Percentiles rank a stretch among this genome's conserved stretches.
Evolutionary conservation across 495 filamentous ascomycete genomes (phyloP).

Genomic region (Neurospora sp.): DNA sequence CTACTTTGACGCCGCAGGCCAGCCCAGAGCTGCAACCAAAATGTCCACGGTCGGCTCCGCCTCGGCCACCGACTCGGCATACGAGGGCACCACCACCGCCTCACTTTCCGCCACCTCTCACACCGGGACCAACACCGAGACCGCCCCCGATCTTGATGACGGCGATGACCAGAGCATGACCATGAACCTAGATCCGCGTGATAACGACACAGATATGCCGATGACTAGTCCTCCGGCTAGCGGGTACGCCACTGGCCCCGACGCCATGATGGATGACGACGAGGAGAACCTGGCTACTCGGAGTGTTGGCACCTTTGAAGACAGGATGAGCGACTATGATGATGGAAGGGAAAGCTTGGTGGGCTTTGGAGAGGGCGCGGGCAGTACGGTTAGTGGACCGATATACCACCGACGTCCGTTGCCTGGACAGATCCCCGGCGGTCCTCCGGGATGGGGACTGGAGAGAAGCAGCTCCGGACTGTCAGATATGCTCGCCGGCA

Average conservation of each 20-base stretch:
- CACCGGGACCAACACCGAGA: slow-evolving; percentile 53
- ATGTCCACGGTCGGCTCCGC: slow-evolving; percentile 82
- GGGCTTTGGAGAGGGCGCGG: slow-evolving; percentile 79
- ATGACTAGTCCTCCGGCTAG: slow-evolving; percentile 18
- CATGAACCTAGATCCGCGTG: slow-evolving; percentile 36
- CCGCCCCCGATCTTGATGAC: slow-evolving; percentile 19
- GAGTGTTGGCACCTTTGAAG: slow-evolving; percentile 52
- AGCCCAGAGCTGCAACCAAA: slow-evolving; percentile 43
- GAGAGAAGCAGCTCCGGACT: slow-evolving; percentile 35
- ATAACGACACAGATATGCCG: slow-evolving; percentile 25
- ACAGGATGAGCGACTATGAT: slow-evolving; percentile 58
- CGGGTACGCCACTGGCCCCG: slow-evolving; percentile 22
- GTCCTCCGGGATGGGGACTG: slow-evolving; percentile 15
- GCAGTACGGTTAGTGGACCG: slow-evolving; percentile 66
- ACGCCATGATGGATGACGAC: slow-evolving; percentile 32
- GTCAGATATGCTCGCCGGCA: slow-evolving; percentile 21
- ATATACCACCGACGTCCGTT: slow-evolving; percentile 44
- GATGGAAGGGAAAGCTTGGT: slow-evolving; percentile 62
- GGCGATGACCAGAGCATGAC: slow-evolving; percentile 37
- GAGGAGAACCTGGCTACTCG: slow-evolving; percentile 23
- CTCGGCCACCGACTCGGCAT: slow-evolving; percentile 55
- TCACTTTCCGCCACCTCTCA: neutral
- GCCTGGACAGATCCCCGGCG: slow-evolving; percentile 1
- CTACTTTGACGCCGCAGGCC: slow-evolving; percentile 63
- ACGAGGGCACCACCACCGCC: slow-evolving; percentile 49